These are phyloP conservation scores for Lachancea nothofagi DNA, from an alignment of 805 yeast genomes.

Conservation along the genomic window DNA sequence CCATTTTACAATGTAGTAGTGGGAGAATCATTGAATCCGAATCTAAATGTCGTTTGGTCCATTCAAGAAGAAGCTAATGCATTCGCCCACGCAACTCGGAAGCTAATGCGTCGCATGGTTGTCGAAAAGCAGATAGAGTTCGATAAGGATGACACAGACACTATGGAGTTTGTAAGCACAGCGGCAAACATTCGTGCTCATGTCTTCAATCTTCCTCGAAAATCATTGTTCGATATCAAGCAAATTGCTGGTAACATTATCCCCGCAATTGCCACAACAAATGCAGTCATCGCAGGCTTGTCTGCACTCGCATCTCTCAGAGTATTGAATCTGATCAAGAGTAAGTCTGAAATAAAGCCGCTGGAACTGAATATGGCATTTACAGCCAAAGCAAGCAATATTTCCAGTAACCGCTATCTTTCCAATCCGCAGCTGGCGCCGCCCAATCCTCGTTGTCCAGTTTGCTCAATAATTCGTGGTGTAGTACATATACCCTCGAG, in stretches of 20 bases:
- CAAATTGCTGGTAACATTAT: constrained; percentile 97
- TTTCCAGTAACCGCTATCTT: constrained; percentile 47
- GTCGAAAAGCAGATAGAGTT: constrained; percentile 48
- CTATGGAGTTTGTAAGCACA: constrained; percentile 80
- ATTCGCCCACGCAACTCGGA: constrained; percentile 43
- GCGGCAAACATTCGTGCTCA: constrained; percentile 73
- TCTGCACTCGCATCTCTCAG: constrained; percentile 70
- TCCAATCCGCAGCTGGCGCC: constrained; percentile 54
- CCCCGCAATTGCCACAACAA: constrained; percentile 97
- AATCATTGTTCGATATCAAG: constrained; percentile 80
- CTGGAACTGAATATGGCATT: constrained; percentile 41
- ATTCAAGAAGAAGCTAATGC: constrained; percentile 57
- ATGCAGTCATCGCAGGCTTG: constrained; percentile 90
- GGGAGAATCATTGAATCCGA: constrained; percentile 17
- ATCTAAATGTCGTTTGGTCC: constrained; percentile 48
- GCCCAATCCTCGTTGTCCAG: constrained; percentile 70
- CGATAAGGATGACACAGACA: constrained; percentile 93
- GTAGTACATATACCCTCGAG: constrained; percentile 34
- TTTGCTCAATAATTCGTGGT: constrained; percentile 54
- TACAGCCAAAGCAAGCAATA: constrained; percentile 46
- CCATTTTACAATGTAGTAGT: constrained; percentile 41
- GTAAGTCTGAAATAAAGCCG: constrained; percentile 33
- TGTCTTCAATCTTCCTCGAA: constrained; percentile 62
- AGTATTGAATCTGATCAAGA: constrained; percentile 36
- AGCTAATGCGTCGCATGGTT: constrained; percentile 45